A percentile compares a stretch with the other conserved stretches of the same genome.
Evolutionary conservation across 257 asterid species (phyloP).

Genomic region (Nicotiana undulata): DNA sequence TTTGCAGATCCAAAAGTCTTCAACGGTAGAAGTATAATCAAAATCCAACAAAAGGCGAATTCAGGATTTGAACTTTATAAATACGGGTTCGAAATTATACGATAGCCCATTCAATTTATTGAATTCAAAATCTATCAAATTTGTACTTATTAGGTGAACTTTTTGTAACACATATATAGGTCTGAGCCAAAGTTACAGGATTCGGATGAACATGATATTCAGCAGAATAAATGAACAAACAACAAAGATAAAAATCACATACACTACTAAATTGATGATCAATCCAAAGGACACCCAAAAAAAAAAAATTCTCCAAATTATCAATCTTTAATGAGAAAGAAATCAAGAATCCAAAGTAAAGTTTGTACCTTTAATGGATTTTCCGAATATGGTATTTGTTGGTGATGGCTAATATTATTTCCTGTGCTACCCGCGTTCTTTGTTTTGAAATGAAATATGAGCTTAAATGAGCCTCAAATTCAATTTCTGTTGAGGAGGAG

Average conservation of each 20-base stretch:
- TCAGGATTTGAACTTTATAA: too few relatives aligned
- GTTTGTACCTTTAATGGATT: slow-evolving; percentile 3
- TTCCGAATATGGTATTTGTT: not conserved
- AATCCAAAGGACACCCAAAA: not conserved
- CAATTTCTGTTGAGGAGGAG: not conserved
- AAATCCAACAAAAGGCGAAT: too few relatives aligned
- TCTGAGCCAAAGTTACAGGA: too few relatives aligned
- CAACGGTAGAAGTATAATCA: not conserved
- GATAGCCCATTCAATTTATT: too few relatives aligned
- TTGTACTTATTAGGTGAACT: too few relatives aligned
- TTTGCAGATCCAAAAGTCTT: not conserved
- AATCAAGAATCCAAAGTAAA: not conserved
- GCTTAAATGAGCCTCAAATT: slow-evolving; percentile 15
- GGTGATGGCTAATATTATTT: not conserved
- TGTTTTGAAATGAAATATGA: slow-evolving; percentile 1
- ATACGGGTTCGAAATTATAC: too few relatives aligned
- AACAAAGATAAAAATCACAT: not conserved
- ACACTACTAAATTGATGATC: not conserved
- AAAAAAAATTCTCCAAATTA: not conserved
- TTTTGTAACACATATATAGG: too few relatives aligned
- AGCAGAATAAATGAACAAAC: not conserved
- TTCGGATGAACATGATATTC: too few relatives aligned
- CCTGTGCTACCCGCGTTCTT: not conserved
- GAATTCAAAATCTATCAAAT: too few relatives aligned
- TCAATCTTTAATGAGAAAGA: not conserved